These are phyloP conservation scores for Paramyrothecium roridum DNA, from an alignment of 2,329 filamentous ascomycete genomes.

Conservation along the genomic window DNA sequence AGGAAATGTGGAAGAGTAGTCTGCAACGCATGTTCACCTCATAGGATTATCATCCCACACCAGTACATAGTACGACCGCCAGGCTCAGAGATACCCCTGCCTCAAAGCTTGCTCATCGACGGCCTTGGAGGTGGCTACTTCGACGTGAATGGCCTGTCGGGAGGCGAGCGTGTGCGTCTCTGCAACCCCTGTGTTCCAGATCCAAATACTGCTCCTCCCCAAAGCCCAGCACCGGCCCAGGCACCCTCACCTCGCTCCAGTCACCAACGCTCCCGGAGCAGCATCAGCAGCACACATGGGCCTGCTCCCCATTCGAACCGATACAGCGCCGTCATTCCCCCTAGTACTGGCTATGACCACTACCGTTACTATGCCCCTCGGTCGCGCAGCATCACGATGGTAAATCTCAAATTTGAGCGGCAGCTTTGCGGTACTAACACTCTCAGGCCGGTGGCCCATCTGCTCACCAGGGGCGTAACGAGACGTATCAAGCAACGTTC, in stretches of 20 bases:
- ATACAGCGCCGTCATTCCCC: constrained; percentile 34
- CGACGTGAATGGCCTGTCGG: constrained; percentile 43
- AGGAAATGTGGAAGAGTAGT: constrained; percentile 93
- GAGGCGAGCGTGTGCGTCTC: constrained; percentile 56
- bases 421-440: not conserved
- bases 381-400: constrained; percentile 48
- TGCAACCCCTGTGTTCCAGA: constrained; percentile 63
- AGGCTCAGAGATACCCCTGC: constrained; percentile 34
- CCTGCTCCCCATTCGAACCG: constrained; percentile 22
- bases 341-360: constrained; percentile 26
- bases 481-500: constrained; percentile 30
- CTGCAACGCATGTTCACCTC: constrained; percentile 84
- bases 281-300: constrained; percentile 28
- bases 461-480: constrained; percentile 21
- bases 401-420: constrained; percentile 22
- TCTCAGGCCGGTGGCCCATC: constrained; percentile 15
- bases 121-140: constrained; percentile 35
- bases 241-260: constrained; percentile 29
- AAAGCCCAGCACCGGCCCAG: constrained; percentile 32
- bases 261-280: constrained; percentile 46
- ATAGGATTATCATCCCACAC: constrained; percentile 90
- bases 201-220: constrained; percentile 56
- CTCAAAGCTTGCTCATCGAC: constrained; percentile 32
- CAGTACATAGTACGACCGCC: constrained; percentile 88
- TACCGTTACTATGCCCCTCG: constrained; percentile 29